These are phyloP conservation scores for Myriosclerotinia duriaeana DNA, from an alignment of 2,329 filamentous ascomycete genomes.

Conservation along the genomic window DNA sequence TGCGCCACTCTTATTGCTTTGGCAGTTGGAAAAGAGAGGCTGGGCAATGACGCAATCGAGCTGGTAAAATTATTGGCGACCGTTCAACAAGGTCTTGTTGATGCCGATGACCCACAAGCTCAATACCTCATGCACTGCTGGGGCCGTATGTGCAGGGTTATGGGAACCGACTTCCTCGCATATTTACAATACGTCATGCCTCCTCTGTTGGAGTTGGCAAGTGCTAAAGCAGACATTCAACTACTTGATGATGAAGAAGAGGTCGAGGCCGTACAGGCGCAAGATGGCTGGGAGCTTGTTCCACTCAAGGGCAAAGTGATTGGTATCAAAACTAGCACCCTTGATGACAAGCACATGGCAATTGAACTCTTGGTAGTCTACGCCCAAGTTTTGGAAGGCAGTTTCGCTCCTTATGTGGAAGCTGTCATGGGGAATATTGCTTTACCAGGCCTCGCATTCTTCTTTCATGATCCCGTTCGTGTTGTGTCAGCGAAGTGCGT, in stretches of 20 bases:
- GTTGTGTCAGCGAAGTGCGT: slow-evolving; percentile 94
- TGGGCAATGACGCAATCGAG: slow-evolving; percentile 82
- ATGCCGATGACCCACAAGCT: slow-evolving; percentile 91
- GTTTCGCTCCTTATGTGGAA: slow-evolving; percentile 87
- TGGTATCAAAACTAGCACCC: slow-evolving; percentile 91
- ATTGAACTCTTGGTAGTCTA: slow-evolving; percentile 98
- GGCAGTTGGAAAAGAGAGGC: slow-evolving; percentile 89
- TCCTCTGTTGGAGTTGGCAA: slow-evolving; percentile 83
- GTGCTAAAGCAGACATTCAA: slow-evolving; percentile 96
- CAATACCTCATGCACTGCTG: slow-evolving; percentile 98
- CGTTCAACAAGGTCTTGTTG: slow-evolving; percentile 83
- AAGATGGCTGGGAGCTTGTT: slow-evolving; percentile 96
- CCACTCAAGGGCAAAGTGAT: slow-evolving; percentile 97
- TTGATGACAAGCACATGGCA: slow-evolving; percentile 99
- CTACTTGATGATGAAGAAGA: slow-evolving; percentile 93
- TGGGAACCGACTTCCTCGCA: slow-evolving; percentile 85
- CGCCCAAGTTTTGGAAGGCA: slow-evolving; percentile 88
- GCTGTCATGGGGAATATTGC: slow-evolving; percentile 97
- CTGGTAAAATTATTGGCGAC: slow-evolving; percentile 83
- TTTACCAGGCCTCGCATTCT: slow-evolving; percentile 90
- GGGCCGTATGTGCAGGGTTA: slow-evolving; percentile 96
- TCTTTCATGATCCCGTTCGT: slow-evolving; percentile 97
- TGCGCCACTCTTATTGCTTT: slow-evolving; percentile 94
- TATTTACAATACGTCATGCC: slow-evolving; percentile 94
- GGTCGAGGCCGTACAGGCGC: slow-evolving; percentile 86